These are phyloP conservation scores for Aureobasidium leucospermi DNA, from an alignment of 2,329 filamentous ascomycete genomes.

Conservation along the genomic window DNA sequence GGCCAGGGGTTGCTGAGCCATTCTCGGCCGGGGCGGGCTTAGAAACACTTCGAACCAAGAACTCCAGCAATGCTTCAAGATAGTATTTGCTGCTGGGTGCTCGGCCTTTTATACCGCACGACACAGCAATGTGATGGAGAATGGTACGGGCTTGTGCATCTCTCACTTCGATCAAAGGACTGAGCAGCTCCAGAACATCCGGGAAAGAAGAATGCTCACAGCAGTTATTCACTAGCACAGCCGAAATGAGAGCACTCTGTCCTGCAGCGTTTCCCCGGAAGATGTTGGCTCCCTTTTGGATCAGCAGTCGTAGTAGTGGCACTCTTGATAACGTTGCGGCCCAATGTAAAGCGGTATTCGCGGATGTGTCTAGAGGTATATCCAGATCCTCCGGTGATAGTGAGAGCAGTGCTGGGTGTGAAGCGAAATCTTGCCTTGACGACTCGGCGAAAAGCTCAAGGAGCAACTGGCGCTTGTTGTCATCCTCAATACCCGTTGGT, in stretches of 20 bases:
- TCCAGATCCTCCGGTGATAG: conserved; percentile 78
- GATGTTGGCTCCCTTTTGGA: conserved; percentile 78
- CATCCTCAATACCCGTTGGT: conserved; percentile 55
- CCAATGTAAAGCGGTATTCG: conserved; percentile 91
- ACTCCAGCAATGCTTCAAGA: conserved; percentile 86
- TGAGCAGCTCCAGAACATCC: conserved; percentile 80
- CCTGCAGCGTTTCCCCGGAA: conserved; percentile 82
- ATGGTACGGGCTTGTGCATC: conserved; percentile 88
- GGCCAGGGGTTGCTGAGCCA: conserved; percentile 14
- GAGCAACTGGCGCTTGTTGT: conserved; percentile 72
- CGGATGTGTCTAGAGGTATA: conserved; percentile 81
- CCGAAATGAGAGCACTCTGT: conserved; percentile 87
- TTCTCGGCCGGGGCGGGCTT: conserved; percentile 18
- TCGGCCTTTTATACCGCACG: conserved; percentile 89
- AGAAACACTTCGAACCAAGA: conserved; percentile 70
- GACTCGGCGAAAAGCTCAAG: conserved; percentile 63
- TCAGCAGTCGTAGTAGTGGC: conserved; percentile 70
- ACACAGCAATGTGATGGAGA: conserved; percentile 91
- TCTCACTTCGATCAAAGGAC: conserved; percentile 80
- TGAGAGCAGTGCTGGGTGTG: conserved; percentile 68
- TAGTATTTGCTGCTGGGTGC: conserved; percentile 92
- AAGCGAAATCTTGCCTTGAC: conserved; percentile 60
- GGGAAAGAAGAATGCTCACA: conserved; percentile 87
- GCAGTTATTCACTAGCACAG: conserved; percentile 88
- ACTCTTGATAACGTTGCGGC: conserved; percentile 86